Evolutionary conservation across 2,329 filamentous ascomycete species (phyloP).

Genomic region (Ilyonectria mors-panacis): DNA sequence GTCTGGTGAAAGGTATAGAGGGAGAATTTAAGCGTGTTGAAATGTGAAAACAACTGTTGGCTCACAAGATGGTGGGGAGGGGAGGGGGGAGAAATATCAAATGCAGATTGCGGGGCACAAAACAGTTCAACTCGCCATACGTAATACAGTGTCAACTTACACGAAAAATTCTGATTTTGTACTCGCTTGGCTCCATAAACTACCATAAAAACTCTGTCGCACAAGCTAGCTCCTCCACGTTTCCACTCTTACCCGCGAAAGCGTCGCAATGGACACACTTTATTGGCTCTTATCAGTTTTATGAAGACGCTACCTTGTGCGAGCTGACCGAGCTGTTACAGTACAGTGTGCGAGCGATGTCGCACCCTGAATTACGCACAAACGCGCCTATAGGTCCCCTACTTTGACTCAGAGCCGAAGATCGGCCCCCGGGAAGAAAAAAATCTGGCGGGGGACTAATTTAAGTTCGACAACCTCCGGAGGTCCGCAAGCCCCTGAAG

Average conservation of each 20-base stretch:
- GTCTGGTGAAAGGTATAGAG: constrained; percentile 4
- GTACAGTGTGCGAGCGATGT: not conserved
- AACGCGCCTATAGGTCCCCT: not conserved
- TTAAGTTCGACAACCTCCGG: too few relatives aligned
- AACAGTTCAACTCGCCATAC: not conserved
- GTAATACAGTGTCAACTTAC: not conserved
- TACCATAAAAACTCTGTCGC: too few relatives aligned
- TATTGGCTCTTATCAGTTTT: too few relatives aligned
- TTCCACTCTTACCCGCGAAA: too few relatives aligned
- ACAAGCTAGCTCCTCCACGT: too few relatives aligned
- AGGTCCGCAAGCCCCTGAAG: too few relatives aligned
- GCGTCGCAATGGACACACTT: too few relatives aligned
- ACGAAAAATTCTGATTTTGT: not conserved
- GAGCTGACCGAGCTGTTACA: too few relatives aligned
- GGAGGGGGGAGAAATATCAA: not conserved
- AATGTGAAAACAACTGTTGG: too few relatives aligned
- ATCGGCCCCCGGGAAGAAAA: not conserved
- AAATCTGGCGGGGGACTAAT: not conserved
- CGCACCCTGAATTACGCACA: not conserved
- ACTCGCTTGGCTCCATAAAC: not conserved
- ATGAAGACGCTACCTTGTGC: too few relatives aligned
- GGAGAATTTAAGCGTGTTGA: not conserved
- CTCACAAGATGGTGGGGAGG: not conserved
- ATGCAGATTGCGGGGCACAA: not conserved
- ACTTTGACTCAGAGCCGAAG: not conserved